These are phyloP conservation scores for Rhizophagus prolifer DNA, from an alignment of 192 early-diverging fungal species.

Conservation along the genomic window DNA sequence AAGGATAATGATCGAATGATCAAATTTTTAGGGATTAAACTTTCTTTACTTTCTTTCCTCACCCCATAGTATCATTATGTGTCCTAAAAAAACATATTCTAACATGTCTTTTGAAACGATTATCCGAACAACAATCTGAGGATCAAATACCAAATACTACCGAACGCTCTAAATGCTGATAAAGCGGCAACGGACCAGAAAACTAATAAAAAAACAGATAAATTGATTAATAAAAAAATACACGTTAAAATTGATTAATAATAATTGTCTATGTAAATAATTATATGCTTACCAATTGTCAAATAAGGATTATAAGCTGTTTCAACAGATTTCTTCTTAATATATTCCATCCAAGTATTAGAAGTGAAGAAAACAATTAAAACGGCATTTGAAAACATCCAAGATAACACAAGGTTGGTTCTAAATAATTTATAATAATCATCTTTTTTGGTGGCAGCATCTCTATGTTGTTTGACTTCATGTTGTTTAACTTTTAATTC, in stretches of 20 bases:
- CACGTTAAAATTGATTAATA: background rate
- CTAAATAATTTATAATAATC: conserved; percentile 90
- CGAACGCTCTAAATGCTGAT: conserved; percentile 71
- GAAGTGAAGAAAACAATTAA: conserved; percentile 73
- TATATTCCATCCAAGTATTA: conserved; percentile 31
- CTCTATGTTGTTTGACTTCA: conserved; percentile 61
- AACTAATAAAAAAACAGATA: conserved; percentile 71
- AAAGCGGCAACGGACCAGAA: conserved; percentile 84
- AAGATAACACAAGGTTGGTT: conserved; percentile 74
- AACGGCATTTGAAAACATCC: conserved; percentile 84
- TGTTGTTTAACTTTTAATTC: conserved; percentile 50
- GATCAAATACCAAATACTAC: conserved; percentile 71
- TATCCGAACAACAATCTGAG: conserved; percentile 60
- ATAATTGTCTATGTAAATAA: background rate
- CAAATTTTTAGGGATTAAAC: too few species aligned
- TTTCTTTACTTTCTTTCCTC: too few species aligned
- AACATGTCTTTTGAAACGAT: background rate
- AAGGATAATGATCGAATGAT: too few species aligned
- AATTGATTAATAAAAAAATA: conserved; percentile 45
- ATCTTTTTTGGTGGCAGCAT: conserved; percentile 79
- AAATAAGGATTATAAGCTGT: conserved; percentile 21
- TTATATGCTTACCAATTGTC: conserved; percentile 10
- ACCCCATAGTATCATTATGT: too few species aligned
- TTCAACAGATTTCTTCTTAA: background rate
- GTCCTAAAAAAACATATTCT: too few species aligned